Conservation (phyloP, 2,329 filamentous ascomycete genomes). For the Ceratocystis smalleyi region DNA sequence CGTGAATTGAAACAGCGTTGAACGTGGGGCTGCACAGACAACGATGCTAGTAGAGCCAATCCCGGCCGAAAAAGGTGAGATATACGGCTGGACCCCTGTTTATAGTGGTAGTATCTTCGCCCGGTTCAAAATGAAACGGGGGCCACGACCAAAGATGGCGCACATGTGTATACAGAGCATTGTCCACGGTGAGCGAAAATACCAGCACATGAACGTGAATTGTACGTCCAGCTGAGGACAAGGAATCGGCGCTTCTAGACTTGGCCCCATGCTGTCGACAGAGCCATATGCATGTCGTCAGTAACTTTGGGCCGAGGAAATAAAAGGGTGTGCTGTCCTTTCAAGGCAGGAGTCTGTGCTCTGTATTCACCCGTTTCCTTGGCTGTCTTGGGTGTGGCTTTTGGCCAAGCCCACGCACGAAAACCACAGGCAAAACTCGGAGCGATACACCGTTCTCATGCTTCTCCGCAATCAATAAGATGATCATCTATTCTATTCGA, state of each 20-base stretch:
- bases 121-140: background rate
- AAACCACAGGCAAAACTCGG: background rate
- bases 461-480: constrained; percentile 4
- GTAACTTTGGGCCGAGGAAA: background rate
- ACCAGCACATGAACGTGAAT: background rate
- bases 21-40: constrained; percentile 5
- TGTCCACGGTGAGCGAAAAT: constrained; percentile 2
- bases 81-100: background rate
- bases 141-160: background rate
- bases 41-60: background rate
- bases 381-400: background rate
- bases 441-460: background rate
- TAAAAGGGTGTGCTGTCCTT: background rate
- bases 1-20: constrained; percentile 1
- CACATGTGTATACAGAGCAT: constrained; percentile 3
- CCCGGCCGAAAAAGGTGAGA: constrained; percentile 3
- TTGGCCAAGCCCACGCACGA: background rate
- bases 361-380: background rate
- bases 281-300: background rate
- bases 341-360: background rate
- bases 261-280: background rate
- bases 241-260: background rate
- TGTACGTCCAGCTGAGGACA: background rate
- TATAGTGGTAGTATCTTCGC: background rate
- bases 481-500: background rate